phyloP scores from a whole-genome alignment of 2,329 filamentous ascomycete species.

The Dactylellina sp. region DNA sequence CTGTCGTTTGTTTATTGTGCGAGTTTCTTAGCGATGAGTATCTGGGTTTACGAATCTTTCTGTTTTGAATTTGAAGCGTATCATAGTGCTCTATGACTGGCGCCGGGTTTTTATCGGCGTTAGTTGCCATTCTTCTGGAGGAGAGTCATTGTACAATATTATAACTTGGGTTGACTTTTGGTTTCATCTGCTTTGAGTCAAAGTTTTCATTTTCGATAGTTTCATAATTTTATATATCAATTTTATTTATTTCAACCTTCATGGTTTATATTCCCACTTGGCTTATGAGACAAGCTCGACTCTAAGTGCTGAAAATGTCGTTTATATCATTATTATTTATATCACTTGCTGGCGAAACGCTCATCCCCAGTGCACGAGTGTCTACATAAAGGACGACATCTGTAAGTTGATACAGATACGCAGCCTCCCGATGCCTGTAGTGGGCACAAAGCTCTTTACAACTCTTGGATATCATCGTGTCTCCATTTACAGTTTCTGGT shows the following conservation, averaged over 20 bases:
- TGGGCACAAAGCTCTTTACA: not conserved
- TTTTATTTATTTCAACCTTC: too few species aligned
- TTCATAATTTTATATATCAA: too few species aligned
- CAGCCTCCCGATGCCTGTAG: not conserved
- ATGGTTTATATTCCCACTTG: too few species aligned
- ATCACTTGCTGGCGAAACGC: too few species aligned
- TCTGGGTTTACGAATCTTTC: not conserved
- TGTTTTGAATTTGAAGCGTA: not conserved
- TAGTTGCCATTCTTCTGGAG: not conserved
- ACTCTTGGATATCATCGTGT: not conserved
- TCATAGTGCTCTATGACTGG: too few species aligned
- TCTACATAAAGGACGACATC: too few species aligned
- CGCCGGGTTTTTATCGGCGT: not conserved
- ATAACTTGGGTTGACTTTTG: not conserved
- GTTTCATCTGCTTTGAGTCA: too few species aligned
- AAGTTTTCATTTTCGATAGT: too few species aligned
- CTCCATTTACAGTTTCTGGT: conserved; percentile 85
- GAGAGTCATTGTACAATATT: not conserved
- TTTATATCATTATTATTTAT: too few species aligned
- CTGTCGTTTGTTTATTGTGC: not conserved
- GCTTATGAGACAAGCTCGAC: too few species aligned
- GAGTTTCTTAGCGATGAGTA: conserved; percentile 1
- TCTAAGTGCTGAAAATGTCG: too few species aligned
- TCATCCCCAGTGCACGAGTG: too few species aligned
- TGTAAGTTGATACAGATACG: not conserved